A percentile compares a stretch with the other conserved stretches of the same genome.
phyloP scores from a whole-genome alignment of 805 yeast species.

The Candida ortonii region DNA sequence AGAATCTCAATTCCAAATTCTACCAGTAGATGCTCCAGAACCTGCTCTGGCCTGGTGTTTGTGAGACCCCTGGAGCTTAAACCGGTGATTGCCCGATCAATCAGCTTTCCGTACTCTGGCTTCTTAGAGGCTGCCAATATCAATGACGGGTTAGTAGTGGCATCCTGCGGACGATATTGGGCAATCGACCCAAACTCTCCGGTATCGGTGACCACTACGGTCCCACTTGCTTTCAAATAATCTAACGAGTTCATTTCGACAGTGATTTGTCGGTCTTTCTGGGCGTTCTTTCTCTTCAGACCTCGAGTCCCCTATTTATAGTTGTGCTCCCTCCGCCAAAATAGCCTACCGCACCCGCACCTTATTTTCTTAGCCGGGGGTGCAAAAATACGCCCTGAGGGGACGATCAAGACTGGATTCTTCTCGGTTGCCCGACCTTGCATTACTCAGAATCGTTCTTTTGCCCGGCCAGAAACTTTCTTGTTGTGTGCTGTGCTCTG shows the following conservation, averaged over 20 bases:
- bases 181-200: slow-evolving; percentile 98
- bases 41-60: slow-evolving; percentile 59
- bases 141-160: slow-evolving; percentile 97
- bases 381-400: too few species aligned
- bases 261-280: too few species aligned
- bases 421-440: too few species aligned
- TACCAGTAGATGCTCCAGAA: slow-evolving; percentile 87
- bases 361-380: too few species aligned
- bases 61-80: slow-evolving; percentile 57
- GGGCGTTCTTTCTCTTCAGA: too few species aligned
- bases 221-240: slow-evolving; percentile 89
- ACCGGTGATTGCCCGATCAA: slow-evolving; percentile 84
- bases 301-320: too few species aligned
- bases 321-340: too few species aligned
- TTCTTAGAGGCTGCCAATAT: slow-evolving; percentile 94
- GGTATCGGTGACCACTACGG: slow-evolving; percentile 96
- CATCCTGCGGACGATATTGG: slow-evolving; percentile 97
- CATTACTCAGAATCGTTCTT: too few species aligned
- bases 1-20: slow-evolving; percentile 94
- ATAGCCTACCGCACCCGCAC: too few species aligned
- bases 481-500: too few species aligned
- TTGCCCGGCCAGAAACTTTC: too few species aligned
- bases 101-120: slow-evolving; percentile 79
- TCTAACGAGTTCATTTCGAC: slow-evolving; percentile 80
- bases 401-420: too few species aligned